Percentiles rank a stretch among this genome's conserved stretches.
These are phyloP conservation scores for Geosiphon pyriformis DNA, from an alignment of 192 early-diverging fungal genomes.

Conservation along the genomic window DNA sequence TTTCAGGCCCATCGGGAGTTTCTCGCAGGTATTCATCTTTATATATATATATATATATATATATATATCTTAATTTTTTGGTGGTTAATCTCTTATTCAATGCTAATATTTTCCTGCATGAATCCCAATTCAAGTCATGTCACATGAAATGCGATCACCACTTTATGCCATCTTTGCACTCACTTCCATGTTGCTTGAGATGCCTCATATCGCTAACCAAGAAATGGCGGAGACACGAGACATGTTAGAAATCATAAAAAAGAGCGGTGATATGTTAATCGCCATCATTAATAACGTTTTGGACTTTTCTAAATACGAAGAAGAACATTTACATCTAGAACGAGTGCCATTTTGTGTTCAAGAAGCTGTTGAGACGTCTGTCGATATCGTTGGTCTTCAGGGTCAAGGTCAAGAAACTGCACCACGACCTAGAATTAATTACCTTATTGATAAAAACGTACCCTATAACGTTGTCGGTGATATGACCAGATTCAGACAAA, in stretches of 20 bases:
- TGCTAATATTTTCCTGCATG: neutral
- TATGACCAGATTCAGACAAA: slow-evolving; percentile 46
- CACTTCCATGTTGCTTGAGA: slow-evolving; percentile 12
- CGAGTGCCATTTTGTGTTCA: slow-evolving; percentile 56
- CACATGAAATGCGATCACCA: slow-evolving; percentile 13
- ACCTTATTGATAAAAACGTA: slow-evolving; percentile 14
- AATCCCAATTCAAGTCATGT: slow-evolving; percentile 4
- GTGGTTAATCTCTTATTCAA: neutral
- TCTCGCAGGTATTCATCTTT: slow-evolving; percentile 7
- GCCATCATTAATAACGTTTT: slow-evolving; percentile 72
- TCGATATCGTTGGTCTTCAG: slow-evolving; percentile 35
- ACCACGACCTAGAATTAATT: slow-evolving; percentile 18
- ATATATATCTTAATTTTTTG: neutral
- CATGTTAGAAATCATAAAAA: slow-evolving; percentile 34
- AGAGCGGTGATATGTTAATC: slow-evolving; percentile 37
- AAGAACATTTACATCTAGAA: slow-evolving; percentile 65
- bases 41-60: neutral
- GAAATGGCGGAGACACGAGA: slow-evolving; percentile 10
- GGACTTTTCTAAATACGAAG: slow-evolving; percentile 77
- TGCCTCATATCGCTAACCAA: neutral
- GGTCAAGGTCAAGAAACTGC: slow-evolving; percentile 27
- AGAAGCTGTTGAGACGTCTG: slow-evolving; percentile 33
- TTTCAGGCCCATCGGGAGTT: slow-evolving; percentile 14
- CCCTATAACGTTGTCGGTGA: slow-evolving; percentile 46
- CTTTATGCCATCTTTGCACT: slow-evolving; percentile 15